A percentile compares a stretch with the other conserved stretches of the same genome.
These are phyloP conservation scores for Penicillium malachiteum DNA, from an alignment of 495 filamentous ascomycete species.

Conservation along the genomic window DNA sequence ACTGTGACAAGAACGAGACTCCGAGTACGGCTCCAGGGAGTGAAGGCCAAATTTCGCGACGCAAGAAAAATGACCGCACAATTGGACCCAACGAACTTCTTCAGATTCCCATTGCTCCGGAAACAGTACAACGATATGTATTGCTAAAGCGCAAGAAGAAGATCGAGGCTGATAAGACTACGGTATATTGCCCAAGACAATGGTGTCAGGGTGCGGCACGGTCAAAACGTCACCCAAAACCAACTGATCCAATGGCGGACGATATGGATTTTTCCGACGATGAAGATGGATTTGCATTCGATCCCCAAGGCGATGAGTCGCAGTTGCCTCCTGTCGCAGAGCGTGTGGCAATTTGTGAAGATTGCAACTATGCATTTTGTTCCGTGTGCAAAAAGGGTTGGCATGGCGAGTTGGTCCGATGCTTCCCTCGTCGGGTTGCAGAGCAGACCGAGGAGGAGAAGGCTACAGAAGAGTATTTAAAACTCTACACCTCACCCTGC, in stretches of 20 bases:
- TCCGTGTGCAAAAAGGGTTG: slow-evolving; percentile 69
- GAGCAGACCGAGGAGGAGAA: slow-evolving; percentile 80
- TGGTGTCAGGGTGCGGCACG: slow-evolving; percentile 95
- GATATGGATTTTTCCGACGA: slow-evolving; percentile 50
- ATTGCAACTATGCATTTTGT: slow-evolving; percentile 93
- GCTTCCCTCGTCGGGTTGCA: slow-evolving; percentile 56
- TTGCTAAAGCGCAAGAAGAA: slow-evolving; percentile 87
- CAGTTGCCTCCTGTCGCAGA: slow-evolving; percentile 51
- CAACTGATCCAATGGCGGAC: slow-evolving; percentile 48
- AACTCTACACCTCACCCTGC: slow-evolving; percentile 76
- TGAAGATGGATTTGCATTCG: slow-evolving; percentile 30
- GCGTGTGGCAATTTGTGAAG: slow-evolving; percentile 78
- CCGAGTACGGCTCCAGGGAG: slow-evolving; percentile 12
- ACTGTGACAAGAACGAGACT: slow-evolving; percentile 64
- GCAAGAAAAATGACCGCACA: slow-evolving; percentile 56
- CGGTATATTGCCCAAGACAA: slow-evolving; percentile 87
- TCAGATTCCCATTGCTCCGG: slow-evolving; percentile 74
- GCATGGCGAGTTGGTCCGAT: slow-evolving; percentile 80
- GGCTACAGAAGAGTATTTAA: slow-evolving; percentile 78
- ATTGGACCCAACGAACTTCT: slow-evolving; percentile 85
- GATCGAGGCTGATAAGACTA: slow-evolving; percentile 85
- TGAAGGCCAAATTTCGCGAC: slow-evolving; percentile 25
- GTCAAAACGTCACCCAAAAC: slow-evolving; percentile 76
- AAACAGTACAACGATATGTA: slow-evolving; percentile 80
- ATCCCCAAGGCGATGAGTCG: slow-evolving; percentile 34